Conservation (phyloP, 1,139 yeast genomes). For the Sugiyamaella japonica region DNA sequence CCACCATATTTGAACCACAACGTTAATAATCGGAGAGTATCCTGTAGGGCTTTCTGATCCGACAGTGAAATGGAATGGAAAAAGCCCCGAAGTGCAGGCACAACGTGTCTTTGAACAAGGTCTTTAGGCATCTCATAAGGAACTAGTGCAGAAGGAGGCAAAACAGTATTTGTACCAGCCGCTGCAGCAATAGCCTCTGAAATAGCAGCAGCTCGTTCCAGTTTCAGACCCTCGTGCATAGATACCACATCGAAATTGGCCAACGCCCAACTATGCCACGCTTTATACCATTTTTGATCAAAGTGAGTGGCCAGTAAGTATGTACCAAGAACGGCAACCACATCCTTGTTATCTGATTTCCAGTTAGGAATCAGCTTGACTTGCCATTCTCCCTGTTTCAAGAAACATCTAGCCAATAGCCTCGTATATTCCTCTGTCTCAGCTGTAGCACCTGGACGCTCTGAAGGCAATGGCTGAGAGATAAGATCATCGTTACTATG, state of each 20-base stretch:
- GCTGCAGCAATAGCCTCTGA: constrained; percentile 16
- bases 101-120: constrained; percentile 78
- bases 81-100: constrained; percentile 93
- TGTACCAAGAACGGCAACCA: constrained; percentile 80
- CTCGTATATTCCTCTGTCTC: constrained; percentile 84
- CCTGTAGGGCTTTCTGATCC: constrained; percentile 84
- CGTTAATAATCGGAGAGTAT: constrained; percentile 83
- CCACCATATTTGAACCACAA: constrained; percentile 98
- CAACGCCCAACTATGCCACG: constrained; percentile 99
- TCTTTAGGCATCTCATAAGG: constrained; percentile 49
- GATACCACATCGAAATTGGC: constrained; percentile 96
- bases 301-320: constrained; percentile 92
- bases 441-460: constrained; percentile 70
- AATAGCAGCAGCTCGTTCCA: constrained; percentile 13
- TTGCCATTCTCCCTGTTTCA: constrained; percentile 99
- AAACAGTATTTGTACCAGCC: constrained; percentile 14
- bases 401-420: constrained; percentile 86
- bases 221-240: constrained; percentile 41
- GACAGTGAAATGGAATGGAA: constrained; percentile 93
- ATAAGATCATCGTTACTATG: constrained; percentile 74
- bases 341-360: constrained; percentile 73
- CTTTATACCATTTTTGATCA: constrained; percentile 92
- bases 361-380: constrained; percentile 75
- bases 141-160: constrained; percentile 20
- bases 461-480: constrained; percentile 82